Evolutionary conservation across 73 alveolate genomes (phyloP), one percentile per base, ranked within the genome.

Genomic region (Urostyla sp.): DNA sequence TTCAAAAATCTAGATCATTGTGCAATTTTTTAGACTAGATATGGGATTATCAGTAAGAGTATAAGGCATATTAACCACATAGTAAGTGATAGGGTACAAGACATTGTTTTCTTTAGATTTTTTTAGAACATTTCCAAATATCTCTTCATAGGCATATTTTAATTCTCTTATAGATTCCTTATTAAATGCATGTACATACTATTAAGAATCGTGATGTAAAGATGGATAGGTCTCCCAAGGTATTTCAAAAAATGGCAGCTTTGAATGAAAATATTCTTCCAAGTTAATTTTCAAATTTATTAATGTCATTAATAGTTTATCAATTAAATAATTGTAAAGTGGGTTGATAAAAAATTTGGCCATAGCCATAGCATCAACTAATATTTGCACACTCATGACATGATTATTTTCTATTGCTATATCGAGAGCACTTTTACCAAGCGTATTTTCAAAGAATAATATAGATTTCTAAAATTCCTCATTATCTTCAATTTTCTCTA

Each of bases 381-480:
- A 2, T 2, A 48, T 2, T 21, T 69, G 28, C 7, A 48, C 34
- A 16, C 53, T 3, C 36, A 34, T 69, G 56, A 20, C 49, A n/a
- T 49, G 18, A 16, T 69, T 69, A 5, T 5, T 48, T n/a, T 2
- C 24, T 16, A 69, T 69, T 46, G 72, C 72, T 6, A 46, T 48
- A 32, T 69, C 83, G 2, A 69, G 26, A n/a, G 83, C 66, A 23
- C 34, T 66, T 44, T 27, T 37, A 5, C 80, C 76, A n/a, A 18
- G 57, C 13, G 16, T 6, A 30, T 34, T 59, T 34, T 21, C 37
- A 20, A 7, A 59, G 31, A 59, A 24, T n/a, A 59, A 7, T 8
- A 59, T n/a, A n/a, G n/a, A n/a, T n/a, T n/a, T n/a, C n/a, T n/a
- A n/a, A n/a, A n/a, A n/a, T n/a, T n/a, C n/a, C n/a, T n/a, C n/a